Evolutionary conservation across 768 basidiomycete species (phyloP), one percentile per base, ranked within the genome.

Genomic region (Lactarius sp.): DNA sequence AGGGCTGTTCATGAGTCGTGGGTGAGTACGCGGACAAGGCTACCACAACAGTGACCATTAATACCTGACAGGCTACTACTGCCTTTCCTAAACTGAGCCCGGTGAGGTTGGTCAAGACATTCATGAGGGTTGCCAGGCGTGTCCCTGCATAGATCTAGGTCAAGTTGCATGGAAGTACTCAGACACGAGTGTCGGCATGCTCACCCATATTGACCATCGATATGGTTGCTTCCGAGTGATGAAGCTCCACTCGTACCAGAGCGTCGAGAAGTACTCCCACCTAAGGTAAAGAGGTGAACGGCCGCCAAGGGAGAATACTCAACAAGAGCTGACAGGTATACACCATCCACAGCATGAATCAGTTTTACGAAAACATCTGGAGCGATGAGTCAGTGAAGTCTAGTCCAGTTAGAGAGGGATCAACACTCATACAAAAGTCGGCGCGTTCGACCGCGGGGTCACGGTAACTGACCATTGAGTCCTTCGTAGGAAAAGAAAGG

Each of bases 141-240:
- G 59, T 60, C 6, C 18, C 33, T 7, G 10, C 27, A 13, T 64
- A 64, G 41, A 64, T 22, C 63, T 64, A 27, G 9, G 14, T 50
- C 39, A 20, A 14, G 31, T 64, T 49, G 33, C 27, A 10, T 50
- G 44, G 31, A 22, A 39, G 9, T 31, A 56, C 14, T 22, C 36
- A 39, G 16, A 36, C 6, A 31, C n/a, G 12, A 34, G 41, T 14
- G 12, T 33, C 41, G 9, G 33, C 41, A 12, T 52, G 47, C 65
- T 36, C 33, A 64, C 65, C 65, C 65, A 66, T 53, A 64, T 46
- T 39, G 65, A 53, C 65, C 62, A 66, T 1, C 62, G 65, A 22
- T 64, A 64, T 10, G 52, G 47, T 33, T 53, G 51, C n/a, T 39
- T 36, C 51, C 57, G 8, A 4, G 27, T 46, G 46, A 66, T 39